A percentile compares a stretch with the other conserved stretches of the same genome.
These are phyloP conservation scores for Warburgia ugandensis DNA, from an alignment of 164 flowering plant genomes.

Conservation along the genomic window DNA sequence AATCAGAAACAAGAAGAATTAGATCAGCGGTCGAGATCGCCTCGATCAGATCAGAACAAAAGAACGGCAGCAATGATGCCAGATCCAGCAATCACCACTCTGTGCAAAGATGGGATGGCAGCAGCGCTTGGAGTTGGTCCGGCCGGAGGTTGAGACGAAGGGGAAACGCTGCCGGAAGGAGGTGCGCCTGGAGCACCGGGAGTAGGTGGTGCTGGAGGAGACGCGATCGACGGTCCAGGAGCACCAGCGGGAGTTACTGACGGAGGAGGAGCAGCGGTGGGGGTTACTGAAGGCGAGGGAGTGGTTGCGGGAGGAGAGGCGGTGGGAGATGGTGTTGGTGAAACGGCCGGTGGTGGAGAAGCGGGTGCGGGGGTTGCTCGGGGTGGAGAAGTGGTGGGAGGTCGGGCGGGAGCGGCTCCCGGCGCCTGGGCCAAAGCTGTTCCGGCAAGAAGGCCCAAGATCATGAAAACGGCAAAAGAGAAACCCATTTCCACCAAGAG, in stretches of 20 bases:
- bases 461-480: background rate
- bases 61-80: background rate
- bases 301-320: background rate
- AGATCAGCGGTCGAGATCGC: background rate
- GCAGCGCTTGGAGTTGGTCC: background rate
- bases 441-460: slow-evolving; percentile 3
- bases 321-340: background rate
- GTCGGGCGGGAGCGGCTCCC: slow-evolving; percentile 2
- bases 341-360: background rate
- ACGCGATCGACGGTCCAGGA: too few species aligned
- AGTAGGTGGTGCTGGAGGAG: background rate
- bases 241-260: too few species aligned
- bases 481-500: background rate
- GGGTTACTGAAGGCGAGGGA: background rate
- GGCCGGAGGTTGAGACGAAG: background rate
- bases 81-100: background rate
- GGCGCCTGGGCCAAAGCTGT: slow-evolving; percentile 5
- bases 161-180: background rate
- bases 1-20: too few species aligned
- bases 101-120: background rate
- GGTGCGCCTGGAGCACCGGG: background rate
- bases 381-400: background rate
- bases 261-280: background rate
- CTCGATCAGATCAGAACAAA: background rate
- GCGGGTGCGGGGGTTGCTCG: background rate